Conservation (phyloP, 331 rosid species). For the Malus hybrid region DNA sequence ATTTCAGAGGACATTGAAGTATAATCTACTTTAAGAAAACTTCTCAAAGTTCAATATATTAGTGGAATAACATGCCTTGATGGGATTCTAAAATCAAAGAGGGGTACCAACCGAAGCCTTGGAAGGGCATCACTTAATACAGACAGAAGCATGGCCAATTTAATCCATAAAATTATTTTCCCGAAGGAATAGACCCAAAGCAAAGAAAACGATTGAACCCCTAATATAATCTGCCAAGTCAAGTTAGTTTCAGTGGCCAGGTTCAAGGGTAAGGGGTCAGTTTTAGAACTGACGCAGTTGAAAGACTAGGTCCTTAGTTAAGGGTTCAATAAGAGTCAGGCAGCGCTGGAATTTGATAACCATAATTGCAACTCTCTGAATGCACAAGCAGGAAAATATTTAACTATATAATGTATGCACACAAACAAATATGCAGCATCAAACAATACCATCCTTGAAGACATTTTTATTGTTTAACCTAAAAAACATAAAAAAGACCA, state of each 20-base stretch:
- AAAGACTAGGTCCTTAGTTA: neutral
- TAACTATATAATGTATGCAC: neutral
- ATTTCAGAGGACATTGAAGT: too few relatives aligned
- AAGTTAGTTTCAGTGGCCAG: neutral
- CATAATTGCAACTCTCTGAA: neutral
- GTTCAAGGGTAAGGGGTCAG: neutral
- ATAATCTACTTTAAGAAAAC: too few relatives aligned
- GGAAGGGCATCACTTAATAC: neutral
- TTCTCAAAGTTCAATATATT: neutral
- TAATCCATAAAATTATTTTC: neutral
- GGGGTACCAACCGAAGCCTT: neutral
- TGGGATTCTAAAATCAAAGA: neutral
- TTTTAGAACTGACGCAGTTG: too few relatives aligned
- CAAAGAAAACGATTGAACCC: neutral
- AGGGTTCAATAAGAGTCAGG: neutral
- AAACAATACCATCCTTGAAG: neutral
- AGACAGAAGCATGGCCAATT: neutral
- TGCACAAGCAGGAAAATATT: neutral
- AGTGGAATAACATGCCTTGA: neutral
- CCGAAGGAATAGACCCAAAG: neutral
- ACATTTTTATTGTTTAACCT: neutral
- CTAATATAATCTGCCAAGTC: neutral
- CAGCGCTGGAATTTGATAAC: neutral
- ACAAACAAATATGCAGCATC: neutral
- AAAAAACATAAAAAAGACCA: neutral